A percentile compares a stretch with the other conserved stretches of the same genome.
These are phyloP conservation scores for Pyrenophora teres DNA, from an alignment of 2,329 filamentous ascomycete genomes.

Conservation along the genomic window DNA sequence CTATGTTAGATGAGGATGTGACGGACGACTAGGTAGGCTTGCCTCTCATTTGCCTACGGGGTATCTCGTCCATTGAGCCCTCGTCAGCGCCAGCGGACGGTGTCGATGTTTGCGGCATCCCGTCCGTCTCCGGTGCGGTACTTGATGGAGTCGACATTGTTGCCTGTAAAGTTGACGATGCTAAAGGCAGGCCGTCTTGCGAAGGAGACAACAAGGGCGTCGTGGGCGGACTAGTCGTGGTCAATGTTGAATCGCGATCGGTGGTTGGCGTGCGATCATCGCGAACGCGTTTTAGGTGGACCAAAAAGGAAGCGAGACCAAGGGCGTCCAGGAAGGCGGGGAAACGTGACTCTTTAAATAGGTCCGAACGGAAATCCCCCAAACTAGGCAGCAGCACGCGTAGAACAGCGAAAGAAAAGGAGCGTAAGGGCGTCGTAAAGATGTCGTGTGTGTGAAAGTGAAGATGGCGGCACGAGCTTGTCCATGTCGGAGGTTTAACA, in stretches of 20 bases:
- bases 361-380: not conserved
- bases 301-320: constrained; percentile 17
- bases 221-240: constrained; percentile 29
- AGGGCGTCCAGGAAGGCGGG: constrained; percentile 8
- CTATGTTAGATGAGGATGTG: constrained; percentile 23
- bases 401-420: constrained; percentile 16
- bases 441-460: constrained; percentile 18
- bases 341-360: constrained; percentile 5
- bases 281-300: constrained; percentile 40
- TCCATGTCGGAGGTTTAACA: constrained; percentile 14
- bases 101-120: constrained; percentile 26
- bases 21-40: constrained; percentile 27
- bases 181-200: constrained; percentile 24
- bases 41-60: constrained; percentile 54
- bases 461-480: constrained; percentile 29
- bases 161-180: constrained; percentile 22
- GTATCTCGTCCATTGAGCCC: constrained; percentile 39
- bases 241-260: constrained; percentile 38
- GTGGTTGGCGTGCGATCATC: constrained; percentile 46
- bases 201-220: constrained; percentile 18
- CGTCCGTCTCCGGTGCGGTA: constrained; percentile 26
- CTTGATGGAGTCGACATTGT: constrained; percentile 43
- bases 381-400: constrained; percentile 24
- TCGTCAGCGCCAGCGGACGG: constrained; percentile 30
- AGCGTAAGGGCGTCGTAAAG: constrained; percentile 17